Evolutionary conservation across 148 eudicot genomes (phyloP).

Genomic region (Cornus kousa): DNA sequence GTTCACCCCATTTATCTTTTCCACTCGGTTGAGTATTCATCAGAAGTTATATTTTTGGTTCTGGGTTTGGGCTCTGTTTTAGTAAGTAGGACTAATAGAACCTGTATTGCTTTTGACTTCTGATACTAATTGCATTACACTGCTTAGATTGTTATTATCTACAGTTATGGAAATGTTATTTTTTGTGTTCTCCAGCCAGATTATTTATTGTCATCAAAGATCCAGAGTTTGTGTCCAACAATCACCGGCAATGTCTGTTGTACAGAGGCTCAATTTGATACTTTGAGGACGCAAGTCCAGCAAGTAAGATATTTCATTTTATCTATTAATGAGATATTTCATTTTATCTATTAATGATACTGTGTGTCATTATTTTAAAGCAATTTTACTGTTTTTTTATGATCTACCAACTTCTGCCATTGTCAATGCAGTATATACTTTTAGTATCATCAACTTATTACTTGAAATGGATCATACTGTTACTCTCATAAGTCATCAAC

Average conservation of each 20-base stretch:
- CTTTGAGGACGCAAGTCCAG: conserved; percentile 83
- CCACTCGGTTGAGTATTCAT: conserved; percentile 6
- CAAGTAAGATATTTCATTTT: conserved; percentile 61
- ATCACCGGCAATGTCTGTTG: conserved; percentile 91
- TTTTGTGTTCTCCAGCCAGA: conserved; percentile 61
- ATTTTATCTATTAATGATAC: not conserved
- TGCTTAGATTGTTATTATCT: not conserved
- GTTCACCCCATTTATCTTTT: not conserved
- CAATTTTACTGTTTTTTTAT: no score
- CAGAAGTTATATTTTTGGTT: not conserved
- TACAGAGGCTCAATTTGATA: conserved; percentile 87
- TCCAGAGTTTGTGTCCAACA: conserved; percentile 97
- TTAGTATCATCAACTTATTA: no score
- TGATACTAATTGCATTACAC: no score
- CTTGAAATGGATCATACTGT: no score
- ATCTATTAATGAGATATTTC: conserved; percentile 8
- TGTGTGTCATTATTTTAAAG: no score
- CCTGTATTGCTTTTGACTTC: no score
- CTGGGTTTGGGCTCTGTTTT: not conserved
- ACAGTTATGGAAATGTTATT: conserved; percentile 1
- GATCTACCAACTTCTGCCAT: no score
- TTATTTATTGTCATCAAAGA: conserved; percentile 76
- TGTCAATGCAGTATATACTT: no score
- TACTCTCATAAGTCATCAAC: no score
- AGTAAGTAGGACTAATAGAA: not conserved